A percentile compares a stretch with the other conserved stretches of the same genome.
phyloP scores from a whole-genome alignment of 441 rosid genomes.

The Manihot esculenta region DNA sequence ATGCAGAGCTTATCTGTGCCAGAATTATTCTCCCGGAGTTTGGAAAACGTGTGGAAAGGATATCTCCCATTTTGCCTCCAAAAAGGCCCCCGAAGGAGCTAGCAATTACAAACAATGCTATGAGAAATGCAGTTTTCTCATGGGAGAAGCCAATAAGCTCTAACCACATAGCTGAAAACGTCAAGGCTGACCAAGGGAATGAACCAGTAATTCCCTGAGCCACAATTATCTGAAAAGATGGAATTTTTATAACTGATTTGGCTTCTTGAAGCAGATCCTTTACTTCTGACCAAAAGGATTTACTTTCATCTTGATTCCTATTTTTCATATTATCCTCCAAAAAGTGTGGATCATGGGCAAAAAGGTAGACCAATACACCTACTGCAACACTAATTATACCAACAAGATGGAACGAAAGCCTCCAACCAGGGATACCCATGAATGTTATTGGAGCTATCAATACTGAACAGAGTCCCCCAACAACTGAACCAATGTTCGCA shows the following conservation, averaged over 20 bases:
- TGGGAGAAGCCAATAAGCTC: constrained; percentile 85
- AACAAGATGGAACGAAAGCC: constrained; percentile 75
- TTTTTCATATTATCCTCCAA: constrained; percentile 30
- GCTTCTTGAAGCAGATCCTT: constrained; percentile 58
- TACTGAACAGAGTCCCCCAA: constrained; percentile 69
- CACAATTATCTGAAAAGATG: constrained; percentile 78
- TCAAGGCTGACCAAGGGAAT: constrained; percentile 85
- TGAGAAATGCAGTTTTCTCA: constrained; percentile 55
- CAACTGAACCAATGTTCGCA: constrained; percentile 61
- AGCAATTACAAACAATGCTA: constrained; percentile 58
- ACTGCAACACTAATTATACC: constrained; percentile 65
- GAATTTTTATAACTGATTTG: constrained; percentile 47
- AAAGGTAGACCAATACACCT: constrained; percentile 58
- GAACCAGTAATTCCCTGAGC: constrained; percentile 81
- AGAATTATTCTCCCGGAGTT: constrained; percentile 67
- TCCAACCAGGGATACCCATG: constrained; percentile 83
- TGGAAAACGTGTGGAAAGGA: constrained; percentile 52
- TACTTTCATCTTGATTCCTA: constrained; percentile 30
- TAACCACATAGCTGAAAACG: constrained; percentile 85
- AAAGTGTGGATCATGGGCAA: constrained; percentile 70
- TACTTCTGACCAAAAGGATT: constrained; percentile 53
- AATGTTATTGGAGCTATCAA: constrained; percentile 62
- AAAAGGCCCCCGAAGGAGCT: constrained; percentile 76
- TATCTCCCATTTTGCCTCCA: constrained; percentile 84
- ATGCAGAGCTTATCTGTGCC: constrained; percentile 81